phyloP scores from a whole-genome alignment of 2,329 filamentous ascomycete species.

The Colletotrichum endophyticum region DNA sequence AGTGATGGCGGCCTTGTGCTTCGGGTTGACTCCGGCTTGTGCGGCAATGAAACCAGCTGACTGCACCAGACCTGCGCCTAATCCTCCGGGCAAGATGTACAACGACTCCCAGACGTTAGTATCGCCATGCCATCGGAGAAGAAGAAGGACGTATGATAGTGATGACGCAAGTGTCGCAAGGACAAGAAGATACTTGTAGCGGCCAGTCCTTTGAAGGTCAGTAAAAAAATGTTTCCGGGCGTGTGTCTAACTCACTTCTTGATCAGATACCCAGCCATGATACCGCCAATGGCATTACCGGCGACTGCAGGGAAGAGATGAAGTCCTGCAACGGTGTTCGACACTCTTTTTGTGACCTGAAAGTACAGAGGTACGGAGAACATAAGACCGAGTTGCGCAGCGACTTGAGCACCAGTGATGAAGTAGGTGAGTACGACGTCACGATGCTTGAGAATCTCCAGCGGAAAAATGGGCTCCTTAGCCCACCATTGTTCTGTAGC shows the following conservation, averaged over 20 bases:
- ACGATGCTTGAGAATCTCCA: slow-evolving; percentile 55
- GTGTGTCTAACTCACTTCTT: slow-evolving; percentile 36
- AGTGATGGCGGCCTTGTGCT: slow-evolving; percentile 43
- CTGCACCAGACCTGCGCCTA: slow-evolving; percentile 44
- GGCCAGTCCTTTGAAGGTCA: slow-evolving; percentile 52
- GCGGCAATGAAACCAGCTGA: slow-evolving; percentile 47
- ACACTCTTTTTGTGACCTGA: slow-evolving; percentile 62
- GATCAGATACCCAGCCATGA: slow-evolving; percentile 64
- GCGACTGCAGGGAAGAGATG: slow-evolving; percentile 71
- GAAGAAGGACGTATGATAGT: slow-evolving; percentile 55
- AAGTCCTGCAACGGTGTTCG: slow-evolving; percentile 61
- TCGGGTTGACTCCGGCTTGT: slow-evolving; percentile 41
- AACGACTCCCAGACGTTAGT: slow-evolving; percentile 61
- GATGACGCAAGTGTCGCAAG: slow-evolving; percentile 54
- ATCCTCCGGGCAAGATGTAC: slow-evolving; percentile 60
- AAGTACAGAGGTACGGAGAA: slow-evolving; percentile 74
- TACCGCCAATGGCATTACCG: slow-evolving; percentile 69
- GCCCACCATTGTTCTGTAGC: slow-evolving; percentile 34
- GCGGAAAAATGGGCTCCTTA: slow-evolving; percentile 62
- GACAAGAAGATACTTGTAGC: slow-evolving; percentile 61
- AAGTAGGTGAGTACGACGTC: slow-evolving; percentile 59
- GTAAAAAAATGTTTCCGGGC: not conserved
- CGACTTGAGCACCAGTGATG: slow-evolving; percentile 56
- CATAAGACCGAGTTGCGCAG: slow-evolving; percentile 60
- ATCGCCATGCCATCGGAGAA: slow-evolving; percentile 63